These are phyloP conservation scores for Phytophthora uliginosa DNA, from an alignment of 352 stramenopile genomes.

Conservation along the genomic window DNA sequence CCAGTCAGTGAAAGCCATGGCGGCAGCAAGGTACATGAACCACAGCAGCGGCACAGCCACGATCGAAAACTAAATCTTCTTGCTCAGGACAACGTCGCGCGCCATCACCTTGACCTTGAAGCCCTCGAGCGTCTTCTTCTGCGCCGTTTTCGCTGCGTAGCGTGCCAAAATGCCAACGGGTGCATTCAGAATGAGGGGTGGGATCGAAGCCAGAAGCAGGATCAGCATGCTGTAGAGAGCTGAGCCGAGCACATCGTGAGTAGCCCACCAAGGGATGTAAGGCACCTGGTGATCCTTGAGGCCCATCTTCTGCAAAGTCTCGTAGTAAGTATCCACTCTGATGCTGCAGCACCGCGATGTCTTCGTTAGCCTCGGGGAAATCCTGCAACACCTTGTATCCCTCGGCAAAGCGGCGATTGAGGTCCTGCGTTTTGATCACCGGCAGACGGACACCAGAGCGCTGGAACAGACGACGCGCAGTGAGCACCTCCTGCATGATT, in stretches of 20 bases:
- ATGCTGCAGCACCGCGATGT: constrained; percentile 70
- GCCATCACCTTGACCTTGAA: constrained; percentile 94
- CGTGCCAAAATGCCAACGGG: constrained; percentile 91
- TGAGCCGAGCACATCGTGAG: constrained; percentile 92
- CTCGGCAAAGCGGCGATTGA: constrained; percentile 94
- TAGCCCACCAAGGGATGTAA: constrained; percentile 89
- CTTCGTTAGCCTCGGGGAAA: constrained; percentile 64
- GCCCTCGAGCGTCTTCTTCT: constrained; percentile 86
- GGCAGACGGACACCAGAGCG: constrained; percentile 86
- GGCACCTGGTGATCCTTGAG: constrained; percentile 94
- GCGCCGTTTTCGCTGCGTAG: constrained; percentile 75
- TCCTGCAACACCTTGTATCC: constrained; percentile 89
- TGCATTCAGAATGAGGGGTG: constrained; percentile 93
- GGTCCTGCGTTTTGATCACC: constrained; percentile 92
- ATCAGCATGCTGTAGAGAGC: constrained; percentile 88
- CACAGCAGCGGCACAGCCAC: constrained; percentile 91
- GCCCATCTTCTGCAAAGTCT: constrained; percentile 87
- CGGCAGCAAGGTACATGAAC: constrained; percentile 87
- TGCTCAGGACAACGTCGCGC: constrained; percentile 92
- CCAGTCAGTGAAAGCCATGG: constrained; percentile 86
- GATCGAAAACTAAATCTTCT: constrained; percentile 96
- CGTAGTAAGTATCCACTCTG: constrained; percentile 90
- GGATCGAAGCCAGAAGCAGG: constrained; percentile 91
- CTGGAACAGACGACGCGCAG: constrained; percentile 96
- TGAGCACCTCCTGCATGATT: constrained; percentile 96